Conservation (phyloP, 2,329 filamentous ascomycete species). For the Aphanoascus verrucosus region DNA sequence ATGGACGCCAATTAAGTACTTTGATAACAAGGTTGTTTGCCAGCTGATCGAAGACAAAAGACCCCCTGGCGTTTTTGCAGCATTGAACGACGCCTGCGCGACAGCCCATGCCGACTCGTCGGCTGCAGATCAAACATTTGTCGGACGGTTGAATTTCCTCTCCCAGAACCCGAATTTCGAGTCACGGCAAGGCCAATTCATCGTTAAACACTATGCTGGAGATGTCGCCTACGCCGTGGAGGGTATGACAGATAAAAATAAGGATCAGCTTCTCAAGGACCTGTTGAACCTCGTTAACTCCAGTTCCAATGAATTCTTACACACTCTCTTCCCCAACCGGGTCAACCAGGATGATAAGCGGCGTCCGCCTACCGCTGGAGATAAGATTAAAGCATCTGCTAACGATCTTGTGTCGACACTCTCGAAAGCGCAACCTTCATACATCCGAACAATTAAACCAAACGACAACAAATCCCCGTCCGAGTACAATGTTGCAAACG, state of each 20-base stretch:
- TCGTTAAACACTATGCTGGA: conserved; percentile 97
- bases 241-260: conserved; percentile 99
- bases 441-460: conserved; percentile 97
- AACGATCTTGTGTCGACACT: conserved; percentile 90
- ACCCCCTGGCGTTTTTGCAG: conserved; percentile 86
- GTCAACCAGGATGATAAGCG: conserved; percentile 94
- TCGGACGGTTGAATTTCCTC: conserved; percentile 82
- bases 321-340: conserved; percentile 79
- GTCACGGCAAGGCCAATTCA: conserved; percentile 86
- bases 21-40: conserved; percentile 98
- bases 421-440: conserved; percentile 95
- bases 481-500: conserved; percentile 85
- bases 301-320: conserved; percentile 76
- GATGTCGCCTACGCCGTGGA: conserved; percentile 91
- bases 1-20: conserved; percentile 98
- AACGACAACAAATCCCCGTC: conserved; percentile 96
- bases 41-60: conserved; percentile 88
- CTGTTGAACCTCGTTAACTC: conserved; percentile 74
- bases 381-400: conserved; percentile 89
- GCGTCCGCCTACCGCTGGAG: conserved; percentile 84
- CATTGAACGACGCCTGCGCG: conserved; percentile 93
- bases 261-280: conserved; percentile 92
- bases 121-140: conserved; percentile 91
- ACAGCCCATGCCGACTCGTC: conserved; percentile 94
- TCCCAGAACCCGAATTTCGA: conserved; percentile 80